These are phyloP conservation scores for Oryza meridionalis DNA, from an alignment of 176 grass and related monocot species.

Conservation along the genomic window DNA sequence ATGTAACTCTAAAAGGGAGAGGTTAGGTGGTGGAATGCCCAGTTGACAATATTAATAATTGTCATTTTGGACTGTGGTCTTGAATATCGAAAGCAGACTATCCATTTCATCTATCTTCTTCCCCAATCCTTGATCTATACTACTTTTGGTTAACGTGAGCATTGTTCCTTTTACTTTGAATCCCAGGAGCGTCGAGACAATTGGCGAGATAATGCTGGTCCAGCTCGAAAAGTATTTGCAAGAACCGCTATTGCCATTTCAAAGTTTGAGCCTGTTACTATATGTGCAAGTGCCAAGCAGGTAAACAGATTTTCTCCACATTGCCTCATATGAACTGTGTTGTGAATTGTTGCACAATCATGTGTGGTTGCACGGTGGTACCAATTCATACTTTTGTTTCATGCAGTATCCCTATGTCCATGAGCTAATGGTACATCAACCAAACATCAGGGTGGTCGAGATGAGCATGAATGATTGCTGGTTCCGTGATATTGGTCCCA, in stretches of 20 bases:
- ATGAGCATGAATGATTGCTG: slow-evolving; percentile 98
- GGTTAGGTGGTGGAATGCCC: background rate
- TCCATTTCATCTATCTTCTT: background rate
- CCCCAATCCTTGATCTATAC: background rate
- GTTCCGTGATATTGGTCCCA: slow-evolving; percentile 96
- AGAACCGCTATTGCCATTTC: slow-evolving; percentile 71
- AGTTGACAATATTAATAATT: background rate
- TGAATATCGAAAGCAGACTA: background rate
- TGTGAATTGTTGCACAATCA: background rate
- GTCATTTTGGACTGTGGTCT: background rate
- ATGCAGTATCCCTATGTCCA: slow-evolving; percentile 63
- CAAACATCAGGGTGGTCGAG: slow-evolving; percentile 84
- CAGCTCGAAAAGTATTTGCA: slow-evolving; percentile 62
- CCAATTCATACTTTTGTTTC: slow-evolving; percentile 1
- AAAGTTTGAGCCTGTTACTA: slow-evolving; percentile 78
- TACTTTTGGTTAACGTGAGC: background rate
- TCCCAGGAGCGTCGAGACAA: slow-evolving; percentile 87
- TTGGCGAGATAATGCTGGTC: slow-evolving; percentile 71
- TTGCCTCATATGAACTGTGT: slow-evolving; percentile 9
- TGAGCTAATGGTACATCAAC: slow-evolving; percentile 52
- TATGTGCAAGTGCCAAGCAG: slow-evolving; percentile 76
- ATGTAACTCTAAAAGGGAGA: background rate
- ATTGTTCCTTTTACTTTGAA: slow-evolving; percentile 25
- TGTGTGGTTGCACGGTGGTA: background rate
- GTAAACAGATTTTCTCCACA: slow-evolving; percentile 21